These are phyloP conservation scores for Gloeophyllum trabeum DNA, from an alignment of 768 basidiomycete genomes.

Conservation along the genomic window DNA sequence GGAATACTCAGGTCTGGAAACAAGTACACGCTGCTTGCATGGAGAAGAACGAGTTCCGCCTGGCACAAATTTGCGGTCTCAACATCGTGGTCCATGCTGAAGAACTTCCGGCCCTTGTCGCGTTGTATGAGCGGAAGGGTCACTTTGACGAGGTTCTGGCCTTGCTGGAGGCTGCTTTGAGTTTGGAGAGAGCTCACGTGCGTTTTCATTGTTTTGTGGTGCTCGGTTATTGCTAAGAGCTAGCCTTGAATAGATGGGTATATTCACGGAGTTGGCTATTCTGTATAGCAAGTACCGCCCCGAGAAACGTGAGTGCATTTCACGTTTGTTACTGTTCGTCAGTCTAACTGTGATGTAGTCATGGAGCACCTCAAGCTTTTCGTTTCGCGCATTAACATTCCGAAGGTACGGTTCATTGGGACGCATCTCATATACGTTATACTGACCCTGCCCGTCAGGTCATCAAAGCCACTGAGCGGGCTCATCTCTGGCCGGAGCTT, in stretches of 20 bases:
- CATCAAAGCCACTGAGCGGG: slow-evolving; percentile 91
- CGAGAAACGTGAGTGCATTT: slow-evolving; percentile 71
- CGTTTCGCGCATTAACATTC: slow-evolving; percentile 93
- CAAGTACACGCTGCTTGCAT: slow-evolving; percentile 98
- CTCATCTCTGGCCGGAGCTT: slow-evolving; percentile 96
- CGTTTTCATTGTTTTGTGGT: slow-evolving; percentile 15
- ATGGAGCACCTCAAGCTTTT: slow-evolving; percentile 99
- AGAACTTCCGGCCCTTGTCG: slow-evolving; percentile 63
- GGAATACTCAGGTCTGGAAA: slow-evolving; percentile 99
- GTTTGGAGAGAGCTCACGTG: slow-evolving; percentile 91
- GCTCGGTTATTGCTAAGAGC: no score
- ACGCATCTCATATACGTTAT: neutral
- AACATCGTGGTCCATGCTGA: slow-evolving; percentile 94
- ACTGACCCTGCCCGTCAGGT: slow-evolving; percentile 36
- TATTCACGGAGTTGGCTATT: slow-evolving; percentile 91
- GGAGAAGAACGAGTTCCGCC: slow-evolving; percentile 92
- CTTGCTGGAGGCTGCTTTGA: slow-evolving; percentile 89
- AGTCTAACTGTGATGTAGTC: slow-evolving; percentile 35
- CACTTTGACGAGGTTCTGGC: slow-evolving; percentile 91
- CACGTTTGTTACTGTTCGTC: no score
- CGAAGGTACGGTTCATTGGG: no score
- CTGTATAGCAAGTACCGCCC: slow-evolving; percentile 94
- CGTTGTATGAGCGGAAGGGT: slow-evolving; percentile 82
- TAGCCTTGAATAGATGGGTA: slow-evolving; percentile 78
- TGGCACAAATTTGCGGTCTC: slow-evolving; percentile 99